Percentiles rank a stretch among this genome's conserved stretches.
Conservation (phyloP, 2,329 filamentous ascomycete genomes). For the Byssothecium circinans region DNA sequence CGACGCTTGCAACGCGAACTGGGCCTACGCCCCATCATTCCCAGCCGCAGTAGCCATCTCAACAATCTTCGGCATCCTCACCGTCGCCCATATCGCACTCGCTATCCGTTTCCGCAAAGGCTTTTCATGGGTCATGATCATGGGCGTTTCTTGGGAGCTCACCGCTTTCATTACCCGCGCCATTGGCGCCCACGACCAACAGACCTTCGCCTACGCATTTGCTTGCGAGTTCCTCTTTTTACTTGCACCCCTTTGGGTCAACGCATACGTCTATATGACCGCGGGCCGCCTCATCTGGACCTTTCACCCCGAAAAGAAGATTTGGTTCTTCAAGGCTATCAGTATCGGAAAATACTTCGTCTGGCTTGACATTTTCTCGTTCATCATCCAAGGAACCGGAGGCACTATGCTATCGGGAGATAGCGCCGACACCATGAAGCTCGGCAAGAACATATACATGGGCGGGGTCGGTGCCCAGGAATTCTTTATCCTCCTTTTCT, state of each 20-base stretch:
- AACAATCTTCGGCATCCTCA: conserved; percentile 27
- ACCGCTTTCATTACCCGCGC: conserved; percentile 46
- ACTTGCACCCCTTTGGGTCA: conserved; percentile 48
- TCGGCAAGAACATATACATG: conserved; percentile 50
- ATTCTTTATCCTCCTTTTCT: conserved; percentile 35
- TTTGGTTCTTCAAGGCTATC: conserved; percentile 42
- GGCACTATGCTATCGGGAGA: conserved; percentile 40
- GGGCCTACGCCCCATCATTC: conserved; percentile 27
- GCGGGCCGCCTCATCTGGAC: conserved; percentile 46
- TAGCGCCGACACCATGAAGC: conserved; percentile 28
- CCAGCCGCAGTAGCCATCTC: conserved; percentile 24
- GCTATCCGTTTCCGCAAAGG: conserved; percentile 31
- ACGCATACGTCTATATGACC: conserved; percentile 49
- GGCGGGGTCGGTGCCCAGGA: conserved; percentile 28
- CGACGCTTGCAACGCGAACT: conserved; percentile 31
- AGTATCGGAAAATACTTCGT: conserved; percentile 49
- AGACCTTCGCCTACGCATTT: conserved; percentile 33
- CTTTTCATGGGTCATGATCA: conserved; percentile 51
- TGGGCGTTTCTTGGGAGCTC: conserved; percentile 50
- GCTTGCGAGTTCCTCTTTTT: conserved; percentile 49
- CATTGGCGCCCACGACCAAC: conserved; percentile 46
- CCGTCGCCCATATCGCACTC: conserved; percentile 21
- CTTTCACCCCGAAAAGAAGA: conserved; percentile 38
- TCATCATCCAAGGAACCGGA: conserved; percentile 49
- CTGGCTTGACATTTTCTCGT: conserved; percentile 48